Percentiles rank a stretch among this genome's conserved stretches.
phyloP scores from a whole-genome alignment of 2,329 filamentous ascomycete genomes.

The Diaporthe sp. region DNA sequence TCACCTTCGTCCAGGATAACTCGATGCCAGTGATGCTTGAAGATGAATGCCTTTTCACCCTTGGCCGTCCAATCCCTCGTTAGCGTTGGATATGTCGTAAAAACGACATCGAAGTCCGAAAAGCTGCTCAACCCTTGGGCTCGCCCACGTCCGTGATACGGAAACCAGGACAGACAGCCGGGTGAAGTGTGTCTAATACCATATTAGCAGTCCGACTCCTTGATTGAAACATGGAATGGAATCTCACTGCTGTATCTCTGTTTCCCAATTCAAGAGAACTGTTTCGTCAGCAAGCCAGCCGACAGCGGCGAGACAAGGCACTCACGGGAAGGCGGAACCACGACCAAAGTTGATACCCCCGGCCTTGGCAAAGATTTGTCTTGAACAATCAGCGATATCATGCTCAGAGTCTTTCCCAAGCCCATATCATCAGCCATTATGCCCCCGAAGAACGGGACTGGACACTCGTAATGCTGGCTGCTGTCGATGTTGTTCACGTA shows the following conservation, averaged over 20 bases:
- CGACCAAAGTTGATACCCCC: not conserved
- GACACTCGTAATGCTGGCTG: not conserved
- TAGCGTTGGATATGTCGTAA: not conserved
- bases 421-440: not conserved
- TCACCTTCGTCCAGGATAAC: not conserved
- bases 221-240: not conserved
- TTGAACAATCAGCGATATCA: not conserved
- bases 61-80: not conserved
- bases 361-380: not conserved
- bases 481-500: not conserved
- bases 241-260: not conserved
- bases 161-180: not conserved
- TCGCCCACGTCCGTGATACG: not conserved
- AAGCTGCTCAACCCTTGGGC: not conserved
- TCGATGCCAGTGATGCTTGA: not conserved
- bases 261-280: not conserved
- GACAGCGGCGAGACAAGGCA: no score
- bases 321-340: not conserved
- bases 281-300: not conserved
- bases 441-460: not conserved
- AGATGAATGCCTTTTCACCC: not conserved
- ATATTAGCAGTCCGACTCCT: not conserved
- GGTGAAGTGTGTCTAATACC: not conserved
- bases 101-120: not conserved
- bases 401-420: not conserved